Evolutionary conservation across 2,329 filamentous ascomycete species (phyloP).

Genomic region (Paecilomyces sp.): DNA sequence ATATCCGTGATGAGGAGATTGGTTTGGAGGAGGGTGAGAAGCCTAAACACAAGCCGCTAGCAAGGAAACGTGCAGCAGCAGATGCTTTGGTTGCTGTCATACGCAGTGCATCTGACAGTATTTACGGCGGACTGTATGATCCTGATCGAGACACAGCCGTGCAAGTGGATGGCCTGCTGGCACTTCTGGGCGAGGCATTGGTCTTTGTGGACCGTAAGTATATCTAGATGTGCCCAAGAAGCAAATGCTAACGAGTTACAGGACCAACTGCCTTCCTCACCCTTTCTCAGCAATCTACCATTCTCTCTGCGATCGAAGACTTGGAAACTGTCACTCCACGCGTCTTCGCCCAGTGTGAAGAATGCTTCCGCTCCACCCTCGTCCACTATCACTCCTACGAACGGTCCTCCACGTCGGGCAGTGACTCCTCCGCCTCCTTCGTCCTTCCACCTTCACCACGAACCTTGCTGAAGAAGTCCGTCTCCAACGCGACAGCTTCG

Average conservation of each 20-base stretch:
- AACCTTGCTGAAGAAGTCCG: constrained; percentile 60
- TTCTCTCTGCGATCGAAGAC: constrained; percentile 74
- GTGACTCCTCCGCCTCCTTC: constrained; percentile 9
- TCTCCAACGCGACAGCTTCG: constrained; percentile 47
- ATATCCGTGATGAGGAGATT: constrained; percentile 67
- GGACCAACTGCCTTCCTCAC: constrained; percentile 55
- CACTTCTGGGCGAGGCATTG: constrained; percentile 75
- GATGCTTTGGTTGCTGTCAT: constrained; percentile 75
- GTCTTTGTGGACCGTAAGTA: constrained; percentile 60
- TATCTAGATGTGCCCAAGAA: neutral
- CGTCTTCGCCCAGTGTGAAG: constrained; percentile 67
- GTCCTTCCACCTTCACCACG: constrained; percentile 47
- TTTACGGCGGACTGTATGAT: constrained; percentile 85
- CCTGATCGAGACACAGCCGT: constrained; percentile 73
- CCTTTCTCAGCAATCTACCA: constrained; percentile 63
- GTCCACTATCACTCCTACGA: constrained; percentile 58
- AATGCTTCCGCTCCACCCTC: constrained; percentile 70
- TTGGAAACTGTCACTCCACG: constrained; percentile 66
- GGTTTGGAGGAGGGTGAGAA: constrained; percentile 29
- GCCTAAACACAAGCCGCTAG: constrained; percentile 45
- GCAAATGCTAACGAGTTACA: constrained; percentile 16
- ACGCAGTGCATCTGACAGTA: constrained; percentile 78
- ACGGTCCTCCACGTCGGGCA: constrained; percentile 15
- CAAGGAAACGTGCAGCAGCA: constrained; percentile 62
- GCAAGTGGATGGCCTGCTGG: constrained; percentile 77